Conservation (phyloP, 1,284 basidiomycete genomes). For the Ceratobasidium sp. region DNA sequence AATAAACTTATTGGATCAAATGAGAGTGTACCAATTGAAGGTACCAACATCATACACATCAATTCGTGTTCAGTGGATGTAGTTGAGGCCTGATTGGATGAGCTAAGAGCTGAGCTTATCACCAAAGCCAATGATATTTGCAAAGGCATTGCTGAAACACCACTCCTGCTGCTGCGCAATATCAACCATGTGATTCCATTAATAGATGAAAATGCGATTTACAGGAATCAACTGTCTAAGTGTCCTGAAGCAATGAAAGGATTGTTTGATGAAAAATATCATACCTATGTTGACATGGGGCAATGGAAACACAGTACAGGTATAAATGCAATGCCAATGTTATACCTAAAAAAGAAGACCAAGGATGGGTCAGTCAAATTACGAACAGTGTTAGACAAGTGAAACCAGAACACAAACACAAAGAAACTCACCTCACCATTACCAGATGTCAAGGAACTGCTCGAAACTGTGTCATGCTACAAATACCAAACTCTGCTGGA, state of each 20-base stretch:
- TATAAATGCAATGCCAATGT: slow-evolving; percentile 49
- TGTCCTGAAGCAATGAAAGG: slow-evolving; percentile 48
- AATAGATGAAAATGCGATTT: too few relatives aligned
- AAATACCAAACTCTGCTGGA: slow-evolving; percentile 49
- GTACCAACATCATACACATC: too few relatives aligned
- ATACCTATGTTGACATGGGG: slow-evolving; percentile 44
- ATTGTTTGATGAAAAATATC: slow-evolving; percentile 48
- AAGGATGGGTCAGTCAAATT: slow-evolving; percentile 45
- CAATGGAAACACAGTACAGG: slow-evolving; percentile 49
- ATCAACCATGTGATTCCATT: too few relatives aligned
- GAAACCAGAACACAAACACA: slow-evolving; percentile 47
- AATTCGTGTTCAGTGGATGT: too few relatives aligned
- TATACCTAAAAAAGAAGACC: slow-evolving; percentile 51
- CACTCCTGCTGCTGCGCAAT: too few relatives aligned
- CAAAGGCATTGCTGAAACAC: too few relatives aligned
- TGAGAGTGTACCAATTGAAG: too few relatives aligned
- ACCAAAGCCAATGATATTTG: too few relatives aligned
- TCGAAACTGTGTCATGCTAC: slow-evolving; percentile 42
- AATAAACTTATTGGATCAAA: too few relatives aligned
- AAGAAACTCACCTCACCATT: slow-evolving; percentile 45
- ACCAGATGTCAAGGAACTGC: slow-evolving; percentile 49
- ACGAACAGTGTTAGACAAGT: slow-evolving; percentile 44
- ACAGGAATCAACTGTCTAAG: too few relatives aligned
- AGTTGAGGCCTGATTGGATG: too few relatives aligned
- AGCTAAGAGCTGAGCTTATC: too few relatives aligned